Evolutionary conservation across 192 early-diverging fungal genomes (phyloP).

Genomic region (Dimargaris xerosporica): DNA sequence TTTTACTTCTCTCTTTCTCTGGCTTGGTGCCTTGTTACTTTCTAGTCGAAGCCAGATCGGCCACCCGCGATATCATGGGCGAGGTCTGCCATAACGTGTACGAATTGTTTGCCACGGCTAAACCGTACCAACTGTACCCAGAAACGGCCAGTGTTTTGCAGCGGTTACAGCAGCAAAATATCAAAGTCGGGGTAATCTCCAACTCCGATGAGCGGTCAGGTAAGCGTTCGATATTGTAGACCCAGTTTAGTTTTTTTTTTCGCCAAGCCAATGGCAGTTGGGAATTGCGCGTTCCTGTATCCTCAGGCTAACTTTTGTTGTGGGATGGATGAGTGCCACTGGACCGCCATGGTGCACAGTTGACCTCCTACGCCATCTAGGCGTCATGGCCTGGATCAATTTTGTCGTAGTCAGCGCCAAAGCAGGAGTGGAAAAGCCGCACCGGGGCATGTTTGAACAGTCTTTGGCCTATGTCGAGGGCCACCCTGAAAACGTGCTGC

Average conservation of each 20-base stretch:
- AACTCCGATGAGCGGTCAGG: constrained; percentile 44
- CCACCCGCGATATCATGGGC: too few species aligned
- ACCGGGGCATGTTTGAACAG: constrained; percentile 31
- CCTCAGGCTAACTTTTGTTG: too few species aligned
- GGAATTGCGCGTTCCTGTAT: too few species aligned
- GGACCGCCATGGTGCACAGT: too few species aligned
- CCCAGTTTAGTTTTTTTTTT: neutral
- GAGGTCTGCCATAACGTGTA: constrained; percentile 23
- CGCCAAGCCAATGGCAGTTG: too few species aligned
- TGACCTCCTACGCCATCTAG: neutral
- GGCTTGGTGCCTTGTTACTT: too few species aligned
- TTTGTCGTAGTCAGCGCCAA: constrained; percentile 36
- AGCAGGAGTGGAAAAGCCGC: constrained; percentile 39
- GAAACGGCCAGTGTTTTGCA: constrained; percentile 31
- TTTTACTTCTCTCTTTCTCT: too few species aligned
- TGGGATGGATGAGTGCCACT: too few species aligned
- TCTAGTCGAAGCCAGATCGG: too few species aligned
- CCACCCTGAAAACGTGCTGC: constrained; percentile 29
- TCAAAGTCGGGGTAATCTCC: constrained; percentile 39
- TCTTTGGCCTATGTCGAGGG: constrained; percentile 24
- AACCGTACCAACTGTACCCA: constrained; percentile 35
- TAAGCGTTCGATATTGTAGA: neutral
- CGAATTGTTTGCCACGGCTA: constrained; percentile 25
- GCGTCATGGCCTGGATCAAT: constrained; percentile 37
- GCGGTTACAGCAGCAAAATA: constrained; percentile 25